Evolutionary conservation across 140 eudicot species (phyloP).

Genomic region (Cichorium intybus): DNA sequence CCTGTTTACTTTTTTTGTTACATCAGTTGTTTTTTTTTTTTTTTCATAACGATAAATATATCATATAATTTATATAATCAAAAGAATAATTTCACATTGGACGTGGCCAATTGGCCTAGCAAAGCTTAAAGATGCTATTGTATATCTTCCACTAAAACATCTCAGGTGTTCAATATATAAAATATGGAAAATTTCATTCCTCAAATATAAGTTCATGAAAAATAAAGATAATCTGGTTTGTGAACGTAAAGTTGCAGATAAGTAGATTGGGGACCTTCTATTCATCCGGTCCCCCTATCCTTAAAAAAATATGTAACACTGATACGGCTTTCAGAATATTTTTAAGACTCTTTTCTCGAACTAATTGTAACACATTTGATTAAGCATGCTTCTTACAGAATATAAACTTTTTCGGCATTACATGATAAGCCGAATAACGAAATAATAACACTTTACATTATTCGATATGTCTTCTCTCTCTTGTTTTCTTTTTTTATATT

Average conservation of each 20-base stretch:
- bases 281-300: slow-evolving; percentile 8
- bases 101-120: not conserved
- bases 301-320: not conserved
- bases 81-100: too few relatives aligned
- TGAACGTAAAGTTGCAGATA: not conserved
- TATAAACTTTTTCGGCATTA: slow-evolving; percentile 17
- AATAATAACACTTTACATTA: slow-evolving; percentile 20
- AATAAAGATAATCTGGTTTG: not conserved
- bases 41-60: too few relatives aligned
- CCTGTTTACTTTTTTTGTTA: too few relatives aligned
- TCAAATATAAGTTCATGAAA: not conserved
- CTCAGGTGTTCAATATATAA: not conserved
- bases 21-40: too few relatives aligned
- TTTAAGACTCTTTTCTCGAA: slow-evolving; percentile 13
- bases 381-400: slow-evolving; percentile 27
- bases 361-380: slow-evolving; percentile 7
- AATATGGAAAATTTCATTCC: not conserved
- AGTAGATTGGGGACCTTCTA: slow-evolving; percentile 1
- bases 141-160: too few relatives aligned
- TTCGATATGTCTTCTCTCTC: slow-evolving; percentile 10
- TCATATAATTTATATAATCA: too few relatives aligned
- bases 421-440: slow-evolving; percentile 4
- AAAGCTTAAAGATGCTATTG: not conserved
- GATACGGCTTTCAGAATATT: not conserved
- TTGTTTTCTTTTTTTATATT: slow-evolving; percentile 1